Evolutionary conservation across 345 rosid species (phyloP), one percentile per base, ranked within the genome.

Genomic region (Bruguiera parviflora): DNA sequence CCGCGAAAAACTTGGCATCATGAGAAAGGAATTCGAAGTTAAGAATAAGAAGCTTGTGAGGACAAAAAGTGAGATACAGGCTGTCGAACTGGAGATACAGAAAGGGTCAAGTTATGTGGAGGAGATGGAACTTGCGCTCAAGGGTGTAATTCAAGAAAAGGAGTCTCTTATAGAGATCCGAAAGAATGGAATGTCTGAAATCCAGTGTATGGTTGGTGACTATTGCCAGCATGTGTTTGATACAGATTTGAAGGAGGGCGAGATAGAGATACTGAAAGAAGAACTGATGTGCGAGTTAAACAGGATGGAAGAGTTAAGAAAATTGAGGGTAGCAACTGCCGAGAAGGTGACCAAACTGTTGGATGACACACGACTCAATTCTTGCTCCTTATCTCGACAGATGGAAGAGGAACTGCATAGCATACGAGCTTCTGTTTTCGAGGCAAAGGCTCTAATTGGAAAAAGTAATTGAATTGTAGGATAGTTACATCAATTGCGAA

Each of bases 141-240:
- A 85, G 73, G 68, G 52, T 24, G 82, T 81, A 16, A 58, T 74
- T 52, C 73, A 77, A 58, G 99, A 91, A 82, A 87, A 83, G 70
- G 85, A 86, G 67, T 66, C 80, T 53, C 76, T 92, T 13, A 18
- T 77, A 16, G 92, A 87, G 77, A 75, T 83, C 58, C 77, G 66
- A 62, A 87, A 83, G 75, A 28, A 72, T 0, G 98, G 96, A 11
- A 77, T 31, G 74, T 31, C 58, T 2, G 92, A 95, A 66, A 63
- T 80, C 31, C 82, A 80, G 28, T 72, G 53, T 51, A 64, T 83
- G 88, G 66, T 89, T 29, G n/a, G 86, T 10, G 92, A 82, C 43
- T 85, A 82, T 72, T 89, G 85, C 55, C 86, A 88, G 68, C 79
- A 72, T 1, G 85, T 85, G 25, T 86, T 83, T 65, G 89, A 87